Evolutionary conservation across 257 asterid genomes (phyloP), one percentile per base, ranked within the genome.

Genomic region (Nicotiana otophora): DNA sequence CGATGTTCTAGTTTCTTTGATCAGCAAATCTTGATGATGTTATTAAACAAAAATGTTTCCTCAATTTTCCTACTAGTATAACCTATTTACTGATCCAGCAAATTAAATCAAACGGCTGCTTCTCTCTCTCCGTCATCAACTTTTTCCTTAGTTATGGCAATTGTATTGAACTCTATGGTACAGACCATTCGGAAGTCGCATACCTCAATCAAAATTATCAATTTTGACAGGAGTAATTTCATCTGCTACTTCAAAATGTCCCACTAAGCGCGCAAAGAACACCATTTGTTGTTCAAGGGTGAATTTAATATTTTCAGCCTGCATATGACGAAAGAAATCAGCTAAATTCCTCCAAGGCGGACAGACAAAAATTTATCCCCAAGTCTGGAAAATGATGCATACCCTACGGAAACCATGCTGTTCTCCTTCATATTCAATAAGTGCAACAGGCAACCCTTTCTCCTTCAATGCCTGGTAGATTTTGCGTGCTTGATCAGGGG

Each of bases 251-350:
- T 86, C 62, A 85, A 90, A 90, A 23, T 78, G 82, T 54, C 98
- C 98, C 31, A 91, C 93, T 82, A 93, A 79, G 81, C 97, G 97
- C 5, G 98, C 98, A 82, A 96, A 93, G 92, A 96, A 96, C 81
- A 91, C 85, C 97, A 93, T 91, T 85, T 96, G 98, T 82, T 96
- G 98, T 83, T 96, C 98, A 17, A 96, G 93, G 1, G 99, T 96
- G 89, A 90, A 93, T 88, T 92, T 96, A 54, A 96, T 94, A 85
- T 92, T 92, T 84, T 96, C 97, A 33, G 98, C 99, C 98, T 23
- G 26, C 26, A 23, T 23, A 23, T 23, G 26, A 23, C 26, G 26
- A 23, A 23, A 23, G 26, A 23, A 23, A 23, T 23, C 26, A 23
- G 26, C 26, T 23, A 23, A 23, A 23, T 23, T 23, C 26, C 26